These are phyloP conservation scores for Trypanosoma avium DNA, from an alignment of 208 protist genomes.

Conservation along the genomic window DNA sequence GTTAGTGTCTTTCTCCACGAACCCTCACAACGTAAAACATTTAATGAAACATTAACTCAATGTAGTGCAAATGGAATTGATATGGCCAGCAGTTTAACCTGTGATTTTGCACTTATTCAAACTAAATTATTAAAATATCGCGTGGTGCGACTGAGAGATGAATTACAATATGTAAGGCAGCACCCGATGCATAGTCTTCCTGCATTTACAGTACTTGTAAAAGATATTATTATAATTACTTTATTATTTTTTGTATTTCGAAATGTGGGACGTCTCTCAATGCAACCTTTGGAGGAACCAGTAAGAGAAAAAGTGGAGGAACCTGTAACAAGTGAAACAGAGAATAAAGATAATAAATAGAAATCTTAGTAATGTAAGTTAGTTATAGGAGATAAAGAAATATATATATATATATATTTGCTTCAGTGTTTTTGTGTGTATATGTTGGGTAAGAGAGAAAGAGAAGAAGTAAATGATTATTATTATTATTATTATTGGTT, in stretches of 20 bases:
- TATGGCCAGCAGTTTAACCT: constrained; percentile 65
- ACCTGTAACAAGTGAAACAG: constrained; percentile 2
- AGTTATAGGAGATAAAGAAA: constrained; percentile 1
- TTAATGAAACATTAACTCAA: constrained; percentile 49
- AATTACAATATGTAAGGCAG: constrained; percentile 46
- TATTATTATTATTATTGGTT: background rate
- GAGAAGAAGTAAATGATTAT: constrained; percentile 1
- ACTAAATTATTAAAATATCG: constrained; percentile 72
- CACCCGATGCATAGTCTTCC: constrained; percentile 54
- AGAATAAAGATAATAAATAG: background rate
- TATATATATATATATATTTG: background rate
- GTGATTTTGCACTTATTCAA: constrained; percentile 70
- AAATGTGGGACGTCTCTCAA: constrained; percentile 49
- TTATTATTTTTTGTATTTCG: constrained; percentile 40
- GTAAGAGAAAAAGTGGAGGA: constrained; percentile 8
- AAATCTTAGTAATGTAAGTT: background rate
- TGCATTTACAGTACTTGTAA: constrained; percentile 28
- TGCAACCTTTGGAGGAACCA: constrained; percentile 34
- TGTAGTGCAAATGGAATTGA: constrained; percentile 61
- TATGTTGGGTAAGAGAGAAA: too few relatives aligned
- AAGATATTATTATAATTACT: constrained; percentile 42
- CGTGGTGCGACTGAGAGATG: constrained; percentile 64
- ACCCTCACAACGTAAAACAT: constrained; percentile 47
- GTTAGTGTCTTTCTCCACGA: constrained; percentile 69
- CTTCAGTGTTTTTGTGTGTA: too few relatives aligned